Base-by-base conservation (phyloP, 352 stramenopile genomes). In the Plasmopara viticola region DNA sequence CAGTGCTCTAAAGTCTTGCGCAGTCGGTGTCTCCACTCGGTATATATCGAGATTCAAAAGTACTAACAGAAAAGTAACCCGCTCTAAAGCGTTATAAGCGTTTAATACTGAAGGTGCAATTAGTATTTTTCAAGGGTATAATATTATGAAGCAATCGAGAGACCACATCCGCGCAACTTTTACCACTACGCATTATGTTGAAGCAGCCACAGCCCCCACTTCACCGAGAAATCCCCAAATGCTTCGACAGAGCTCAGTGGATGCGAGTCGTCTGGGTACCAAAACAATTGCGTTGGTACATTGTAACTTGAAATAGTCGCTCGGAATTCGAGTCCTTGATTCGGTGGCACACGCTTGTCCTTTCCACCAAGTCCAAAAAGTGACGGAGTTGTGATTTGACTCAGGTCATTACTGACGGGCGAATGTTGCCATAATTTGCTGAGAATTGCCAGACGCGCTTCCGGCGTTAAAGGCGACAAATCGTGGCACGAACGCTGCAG, bases 251-350 rank as follows among this genome's bases (percentile, higher is more conserved):
- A 86, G 28, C 68, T 74, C 14, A 92, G 53, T 28, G 82, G 79
- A 38, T 90, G 78, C 51, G 60, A 82, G 65, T 90, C 78, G 4
- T 92, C 72, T 2, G 78, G 82, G 48, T 90, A 90, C 77, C 72
- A 92, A 1, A 87, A 58, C 40, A 78, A 64, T 29, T 75, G 65
- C 14, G 73, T 88, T 38, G 70, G 57, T 8, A 84, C 65, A 12
- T 73, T 71, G 30, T 81, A 68, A 20, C 62, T 66, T 7, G 60
- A 29, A 47, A 98, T 74, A 31, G 84, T 78, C 55, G 97, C 84
- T 62, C 91, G 96, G 48, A 90, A 96, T 64, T 98, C 92, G 18
- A 98, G 64, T 5, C 92, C 93, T 70, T 98, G 90, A 0, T 66
- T 95, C 6, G 80, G 80, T 18, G 89, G 88, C 42, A 98, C 93